These are phyloP conservation scores for Coemansia reversa DNA, from an alignment of 192 early-diverging fungal genomes.

Conservation along the genomic window DNA sequence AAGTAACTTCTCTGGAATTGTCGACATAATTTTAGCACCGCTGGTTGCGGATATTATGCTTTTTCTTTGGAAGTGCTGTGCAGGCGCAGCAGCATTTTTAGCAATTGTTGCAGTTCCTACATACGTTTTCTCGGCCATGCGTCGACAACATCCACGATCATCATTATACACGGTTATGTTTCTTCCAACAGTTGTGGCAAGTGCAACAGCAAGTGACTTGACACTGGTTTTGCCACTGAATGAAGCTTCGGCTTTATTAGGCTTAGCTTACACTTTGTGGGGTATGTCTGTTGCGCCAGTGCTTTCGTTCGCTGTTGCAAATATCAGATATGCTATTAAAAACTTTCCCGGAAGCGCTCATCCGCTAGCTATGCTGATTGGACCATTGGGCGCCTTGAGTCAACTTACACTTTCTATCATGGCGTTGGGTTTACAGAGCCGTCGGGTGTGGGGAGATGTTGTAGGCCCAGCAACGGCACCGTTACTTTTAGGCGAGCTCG, in stretches of 20 bases:
- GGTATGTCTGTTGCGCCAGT: constrained; percentile 20
- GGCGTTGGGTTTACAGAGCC: constrained; percentile 36
- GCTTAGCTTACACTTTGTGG: constrained; percentile 23
- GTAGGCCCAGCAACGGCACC: constrained; percentile 32
- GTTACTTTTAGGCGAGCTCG: constrained; percentile 41
- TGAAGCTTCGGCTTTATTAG: constrained; percentile 16
- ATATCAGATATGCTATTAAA: constrained; percentile 7
- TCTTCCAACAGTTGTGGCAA: constrained; percentile 18
- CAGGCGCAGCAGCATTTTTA: not conserved
- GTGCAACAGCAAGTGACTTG: constrained; percentile 21
- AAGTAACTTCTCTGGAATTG: constrained; percentile 23
- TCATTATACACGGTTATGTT: constrained; percentile 17
- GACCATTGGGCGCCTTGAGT: constrained; percentile 15
- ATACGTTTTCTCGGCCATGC: not conserved
- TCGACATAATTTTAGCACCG: constrained; percentile 31
- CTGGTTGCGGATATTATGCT: constrained; percentile 26
- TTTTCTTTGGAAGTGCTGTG: constrained; percentile 21
- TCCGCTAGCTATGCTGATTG: constrained; percentile 4
- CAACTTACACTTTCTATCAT: constrained; percentile 35
- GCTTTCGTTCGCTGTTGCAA: constrained; percentile 12
- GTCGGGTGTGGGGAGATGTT: constrained; percentile 33
- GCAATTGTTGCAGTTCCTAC: not conserved
- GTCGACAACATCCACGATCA: too few species aligned
- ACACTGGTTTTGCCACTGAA: constrained; percentile 11
- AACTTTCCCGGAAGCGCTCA: not conserved